Evolutionary conservation across 805 yeast genomes (phyloP).

Genomic region (Clavispora carvajalis): DNA sequence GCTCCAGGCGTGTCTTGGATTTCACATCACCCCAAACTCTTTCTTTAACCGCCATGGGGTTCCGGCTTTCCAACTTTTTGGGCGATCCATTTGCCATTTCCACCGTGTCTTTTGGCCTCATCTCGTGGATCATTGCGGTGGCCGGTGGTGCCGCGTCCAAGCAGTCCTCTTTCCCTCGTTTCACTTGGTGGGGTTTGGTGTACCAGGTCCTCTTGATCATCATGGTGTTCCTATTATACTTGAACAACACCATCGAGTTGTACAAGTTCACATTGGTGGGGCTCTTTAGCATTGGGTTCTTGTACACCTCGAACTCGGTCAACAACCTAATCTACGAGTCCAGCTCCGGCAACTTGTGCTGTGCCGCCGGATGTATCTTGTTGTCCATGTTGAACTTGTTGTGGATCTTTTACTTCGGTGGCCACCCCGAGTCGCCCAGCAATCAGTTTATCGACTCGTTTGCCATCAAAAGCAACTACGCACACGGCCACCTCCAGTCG

Average conservation of each 20-base stretch:
- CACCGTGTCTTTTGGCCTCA: constrained; percentile 63
- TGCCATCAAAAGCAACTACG: constrained; percentile 46
- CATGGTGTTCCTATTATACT: constrained; percentile 47
- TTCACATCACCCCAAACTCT: neutral
- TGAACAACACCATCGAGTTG: constrained; percentile 58
- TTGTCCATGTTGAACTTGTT: constrained; percentile 74
- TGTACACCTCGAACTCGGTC: constrained; percentile 80
- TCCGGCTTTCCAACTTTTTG: constrained; percentile 45
- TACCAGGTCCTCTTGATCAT: constrained; percentile 63
- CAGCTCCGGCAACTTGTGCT: constrained; percentile 68
- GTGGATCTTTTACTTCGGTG: constrained; percentile 88
- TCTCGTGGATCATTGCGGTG: constrained; percentile 85
- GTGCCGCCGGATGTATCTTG: constrained; percentile 88
- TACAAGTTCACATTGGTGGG: constrained; percentile 60
- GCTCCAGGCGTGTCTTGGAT: neutral
- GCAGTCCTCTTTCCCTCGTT: constrained; percentile 55
- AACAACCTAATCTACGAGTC: constrained; percentile 69
- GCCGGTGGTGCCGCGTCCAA: constrained; percentile 66
- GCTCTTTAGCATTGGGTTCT: constrained; percentile 62
- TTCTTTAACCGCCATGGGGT: constrained; percentile 22
- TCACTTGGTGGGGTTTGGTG: constrained; percentile 96
- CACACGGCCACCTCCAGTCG: constrained; percentile 30
- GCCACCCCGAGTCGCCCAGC: constrained; percentile 83
- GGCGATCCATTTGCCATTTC: constrained; percentile 88
- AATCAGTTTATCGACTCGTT: constrained; percentile 83